Conservation (phyloP, 2,329 filamentous ascomycete genomes). For the Penicillium sp. region DNA sequence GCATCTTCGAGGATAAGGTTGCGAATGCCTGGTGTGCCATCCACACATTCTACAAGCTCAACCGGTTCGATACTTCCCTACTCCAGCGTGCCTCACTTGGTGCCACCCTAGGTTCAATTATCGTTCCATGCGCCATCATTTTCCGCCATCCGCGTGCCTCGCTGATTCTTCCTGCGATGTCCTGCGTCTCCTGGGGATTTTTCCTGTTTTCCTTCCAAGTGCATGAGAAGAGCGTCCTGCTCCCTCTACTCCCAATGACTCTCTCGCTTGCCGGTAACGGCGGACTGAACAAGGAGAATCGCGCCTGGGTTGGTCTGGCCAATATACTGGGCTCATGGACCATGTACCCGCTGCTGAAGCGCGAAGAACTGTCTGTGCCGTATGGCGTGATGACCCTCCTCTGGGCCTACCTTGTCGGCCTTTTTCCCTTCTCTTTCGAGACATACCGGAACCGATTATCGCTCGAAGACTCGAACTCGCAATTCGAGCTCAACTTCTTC, state of each 20-base stretch:
- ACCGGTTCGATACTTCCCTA: constrained; percentile 63
- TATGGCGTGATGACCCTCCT: constrained; percentile 80
- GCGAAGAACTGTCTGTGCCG: constrained; percentile 77
- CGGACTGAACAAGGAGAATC: constrained; percentile 68
- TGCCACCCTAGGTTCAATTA: constrained; percentile 70
- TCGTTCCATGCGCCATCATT: constrained; percentile 73
- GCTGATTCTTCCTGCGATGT: constrained; percentile 73
- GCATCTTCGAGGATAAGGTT: constrained; percentile 96
- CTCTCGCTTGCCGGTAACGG: constrained; percentile 73
- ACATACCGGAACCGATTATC: constrained; percentile 57
- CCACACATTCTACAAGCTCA: constrained; percentile 84
- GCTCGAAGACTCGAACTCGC: constrained; percentile 32
- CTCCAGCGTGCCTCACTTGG: constrained; percentile 72
- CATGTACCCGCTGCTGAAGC: constrained; percentile 81
- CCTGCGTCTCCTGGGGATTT: constrained; percentile 89
- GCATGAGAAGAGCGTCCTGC: constrained; percentile 92
- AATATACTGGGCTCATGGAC: constrained; percentile 89
- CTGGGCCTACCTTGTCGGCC: constrained; percentile 85
- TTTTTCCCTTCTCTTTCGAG: constrained; percentile 71
- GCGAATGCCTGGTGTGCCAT: constrained; percentile 96
- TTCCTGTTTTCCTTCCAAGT: constrained; percentile 98
- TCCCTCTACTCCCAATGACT: constrained; percentile 91
- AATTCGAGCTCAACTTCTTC: constrained; percentile 50
- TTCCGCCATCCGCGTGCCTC: constrained; percentile 73
- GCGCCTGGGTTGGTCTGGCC: constrained; percentile 93